These are phyloP conservation scores for Kluyveromyces starmeri DNA, from an alignment of 805 yeast genomes.

Conservation along the genomic window DNA sequence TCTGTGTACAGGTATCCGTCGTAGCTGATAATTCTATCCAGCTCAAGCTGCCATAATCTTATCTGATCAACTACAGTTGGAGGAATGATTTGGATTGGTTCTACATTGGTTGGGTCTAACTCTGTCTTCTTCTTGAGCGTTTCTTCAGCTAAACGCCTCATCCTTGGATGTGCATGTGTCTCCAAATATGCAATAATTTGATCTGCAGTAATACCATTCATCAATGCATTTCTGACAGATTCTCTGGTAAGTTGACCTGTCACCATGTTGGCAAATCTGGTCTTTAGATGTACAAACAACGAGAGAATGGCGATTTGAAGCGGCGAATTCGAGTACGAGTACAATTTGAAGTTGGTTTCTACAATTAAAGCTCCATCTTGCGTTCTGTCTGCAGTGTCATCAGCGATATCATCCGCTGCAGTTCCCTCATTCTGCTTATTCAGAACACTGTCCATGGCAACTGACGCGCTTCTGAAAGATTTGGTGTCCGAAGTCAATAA, in stretches of 20 bases:
- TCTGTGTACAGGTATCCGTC: conserved; percentile 86
- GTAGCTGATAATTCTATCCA: conserved; percentile 81
- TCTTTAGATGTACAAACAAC: conserved; percentile 74
- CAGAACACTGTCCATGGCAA: conserved; percentile 64
- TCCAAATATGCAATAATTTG: conserved; percentile 85
- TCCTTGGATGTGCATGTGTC: conserved; percentile 89
- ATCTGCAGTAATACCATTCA: conserved; percentile 88
- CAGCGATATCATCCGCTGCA: conserved; percentile 21
- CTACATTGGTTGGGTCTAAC: conserved; percentile 39
- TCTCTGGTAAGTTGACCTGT: conserved; percentile 91
- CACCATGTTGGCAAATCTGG: conserved; percentile 86
- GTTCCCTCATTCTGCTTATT: conserved; percentile 19
- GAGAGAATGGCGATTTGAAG: conserved; percentile 88
- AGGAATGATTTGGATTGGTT: conserved; percentile 60
- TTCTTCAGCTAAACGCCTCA: conserved; percentile 68
- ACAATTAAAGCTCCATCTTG: conserved; percentile 66
- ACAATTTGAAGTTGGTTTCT: conserved; percentile 89
- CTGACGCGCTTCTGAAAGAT: conserved; percentile 61
- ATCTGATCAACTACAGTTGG: conserved; percentile 98
- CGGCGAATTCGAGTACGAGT: conserved; percentile 91
- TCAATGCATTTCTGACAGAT: conserved; percentile 73
- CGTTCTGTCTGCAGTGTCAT: conserved; percentile 15
- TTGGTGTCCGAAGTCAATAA: conserved; percentile 79
- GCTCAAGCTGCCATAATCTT: conserved; percentile 89
- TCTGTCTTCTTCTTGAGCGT: conserved; percentile 58